Base-by-base conservation (phyloP, 1,284 basidiomycete genomes). In the Pyrrhoderma lamaoense region DNA sequence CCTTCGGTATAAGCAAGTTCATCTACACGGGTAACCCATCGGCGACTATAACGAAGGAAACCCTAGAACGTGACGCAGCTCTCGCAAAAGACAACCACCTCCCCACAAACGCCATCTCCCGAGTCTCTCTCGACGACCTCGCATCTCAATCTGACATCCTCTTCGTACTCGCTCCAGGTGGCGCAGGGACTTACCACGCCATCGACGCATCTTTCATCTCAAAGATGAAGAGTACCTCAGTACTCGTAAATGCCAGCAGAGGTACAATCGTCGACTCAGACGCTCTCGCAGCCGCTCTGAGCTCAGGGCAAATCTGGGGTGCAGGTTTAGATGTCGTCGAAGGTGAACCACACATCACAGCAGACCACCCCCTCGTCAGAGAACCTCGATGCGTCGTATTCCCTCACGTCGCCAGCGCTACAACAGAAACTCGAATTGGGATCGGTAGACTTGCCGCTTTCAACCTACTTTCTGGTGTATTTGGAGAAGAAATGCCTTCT, bases 271-370 rank as follows among this genome's bases (percentile, higher is more conserved):
- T 99, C 13, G 92, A 98, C 65, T 89, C 87, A 3, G 80, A 87
- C 40, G 95, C 94, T 8, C 76, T 99, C 8, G 85, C 85, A 1
- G 79, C 76, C 55, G 94, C 93, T 0, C 69, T 98, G 42, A 70
- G 72, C 44, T 77, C 83, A 56, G 77, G 77, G 2, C 81, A 82
- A 76, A 87, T 98, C 42, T 95, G 87, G 73, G 93, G 85, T 21
- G 95, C 95, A 0, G 95, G 90, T 0, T 62, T 99, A 5, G 95
- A 99, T 65, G 95, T 98, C 31, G 81, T 97, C 11, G 91, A 93
- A 58, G 91, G 90, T 27, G 95, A 99, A 66, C 95, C 95, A 0
- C 69, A 86, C 44, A 74, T 98, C 31, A 61, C 67, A 0, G 66
- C 70, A 2, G 82, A 89, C 58, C 92, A 98, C 65, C 84, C 87